phyloP scores from a whole-genome alignment of 179 eudicot species.

The Camellia oleifera region DNA sequence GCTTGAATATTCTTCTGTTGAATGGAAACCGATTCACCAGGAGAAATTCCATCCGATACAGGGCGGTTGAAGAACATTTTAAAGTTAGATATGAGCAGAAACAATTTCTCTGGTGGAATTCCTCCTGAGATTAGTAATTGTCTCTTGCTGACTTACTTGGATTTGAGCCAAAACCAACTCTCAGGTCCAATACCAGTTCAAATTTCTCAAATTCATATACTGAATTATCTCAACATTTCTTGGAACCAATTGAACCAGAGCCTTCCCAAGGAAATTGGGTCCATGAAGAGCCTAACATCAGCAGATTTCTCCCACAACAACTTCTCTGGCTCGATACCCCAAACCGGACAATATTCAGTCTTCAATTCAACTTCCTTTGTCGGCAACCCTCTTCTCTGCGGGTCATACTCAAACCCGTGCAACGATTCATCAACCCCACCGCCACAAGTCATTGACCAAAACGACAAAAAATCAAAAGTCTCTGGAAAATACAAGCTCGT shows the following conservation, averaged over 20 bases:
- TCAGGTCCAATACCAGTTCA: slow-evolving; percentile 46
- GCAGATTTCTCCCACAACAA: slow-evolving; percentile 62
- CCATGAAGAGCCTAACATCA: slow-evolving; percentile 56
- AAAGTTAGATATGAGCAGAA: slow-evolving; percentile 46
- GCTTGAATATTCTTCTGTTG: slow-evolving; percentile 34
- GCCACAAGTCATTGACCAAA: neutral
- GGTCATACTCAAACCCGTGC: slow-evolving; percentile 31
- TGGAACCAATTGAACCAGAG: slow-evolving; percentile 49
- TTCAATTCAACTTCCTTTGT: slow-evolving; percentile 44
- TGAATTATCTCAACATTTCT: slow-evolving; percentile 53
- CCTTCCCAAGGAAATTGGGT: slow-evolving; percentile 53
- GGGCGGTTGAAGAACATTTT: slow-evolving; percentile 30
- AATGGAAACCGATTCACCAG: slow-evolving; percentile 43
- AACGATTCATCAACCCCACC: slow-evolving; percentile 26
- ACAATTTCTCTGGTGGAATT: slow-evolving; percentile 43
- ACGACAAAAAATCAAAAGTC: slow-evolving; percentile 22
- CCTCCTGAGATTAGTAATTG: slow-evolving; percentile 37
- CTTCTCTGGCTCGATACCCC: slow-evolving; percentile 48
- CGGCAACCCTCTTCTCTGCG: slow-evolving; percentile 53
- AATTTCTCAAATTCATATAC: slow-evolving; percentile 34
- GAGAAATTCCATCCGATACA: slow-evolving; percentile 44
- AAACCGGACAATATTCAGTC: slow-evolving; percentile 42
- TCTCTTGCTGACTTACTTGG: slow-evolving; percentile 31
- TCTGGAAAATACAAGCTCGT: slow-evolving; percentile 36
- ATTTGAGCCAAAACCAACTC: slow-evolving; percentile 52